Conservation (phyloP, 176 grass and related monocot genomes). For the Eleusine coracana region DNA sequence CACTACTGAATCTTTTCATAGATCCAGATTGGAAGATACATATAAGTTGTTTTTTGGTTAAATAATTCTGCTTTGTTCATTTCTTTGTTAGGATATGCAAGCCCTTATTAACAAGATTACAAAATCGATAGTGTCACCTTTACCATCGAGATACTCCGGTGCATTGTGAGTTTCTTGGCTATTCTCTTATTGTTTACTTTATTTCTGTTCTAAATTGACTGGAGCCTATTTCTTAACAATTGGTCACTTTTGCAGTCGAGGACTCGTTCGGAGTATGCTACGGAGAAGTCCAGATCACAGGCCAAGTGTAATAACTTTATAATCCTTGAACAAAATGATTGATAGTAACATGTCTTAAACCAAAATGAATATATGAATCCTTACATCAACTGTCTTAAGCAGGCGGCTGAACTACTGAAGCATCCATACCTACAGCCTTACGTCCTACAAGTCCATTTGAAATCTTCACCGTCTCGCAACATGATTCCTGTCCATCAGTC, state of each 20-base stretch:
- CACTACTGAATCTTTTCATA: background rate
- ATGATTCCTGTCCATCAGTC: constrained; percentile 38
- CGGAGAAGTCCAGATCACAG: constrained; percentile 80
- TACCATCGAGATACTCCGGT: constrained; percentile 76
- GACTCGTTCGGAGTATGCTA: constrained; percentile 85
- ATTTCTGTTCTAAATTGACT: constrained; percentile 6
- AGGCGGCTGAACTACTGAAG: constrained; percentile 83
- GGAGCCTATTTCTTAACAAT: constrained; percentile 8
- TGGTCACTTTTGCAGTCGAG: constrained; percentile 58
- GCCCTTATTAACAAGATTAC: constrained; percentile 84
- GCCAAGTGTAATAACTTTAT: constrained; percentile 67
- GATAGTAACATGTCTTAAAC: background rate
- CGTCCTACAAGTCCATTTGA: constrained; percentile 79
- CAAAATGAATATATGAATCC: background rate
- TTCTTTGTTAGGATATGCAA: constrained; percentile 69
- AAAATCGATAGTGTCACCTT: constrained; percentile 79
- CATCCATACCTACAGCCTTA: constrained; percentile 75
- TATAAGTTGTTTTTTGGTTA: too few relatives aligned
- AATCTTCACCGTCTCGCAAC: constrained; percentile 46
- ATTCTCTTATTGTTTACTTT: background rate
- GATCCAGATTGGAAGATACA: background rate
- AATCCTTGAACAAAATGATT: background rate
- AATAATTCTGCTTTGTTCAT: background rate
- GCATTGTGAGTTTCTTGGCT: constrained; percentile 66
- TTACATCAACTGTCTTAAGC: constrained; percentile 29